A percentile compares a stretch with the other conserved stretches of the same genome.
Conservation (phyloP, 352 stramenopile species). For the Blastocystis sp. region DNA sequence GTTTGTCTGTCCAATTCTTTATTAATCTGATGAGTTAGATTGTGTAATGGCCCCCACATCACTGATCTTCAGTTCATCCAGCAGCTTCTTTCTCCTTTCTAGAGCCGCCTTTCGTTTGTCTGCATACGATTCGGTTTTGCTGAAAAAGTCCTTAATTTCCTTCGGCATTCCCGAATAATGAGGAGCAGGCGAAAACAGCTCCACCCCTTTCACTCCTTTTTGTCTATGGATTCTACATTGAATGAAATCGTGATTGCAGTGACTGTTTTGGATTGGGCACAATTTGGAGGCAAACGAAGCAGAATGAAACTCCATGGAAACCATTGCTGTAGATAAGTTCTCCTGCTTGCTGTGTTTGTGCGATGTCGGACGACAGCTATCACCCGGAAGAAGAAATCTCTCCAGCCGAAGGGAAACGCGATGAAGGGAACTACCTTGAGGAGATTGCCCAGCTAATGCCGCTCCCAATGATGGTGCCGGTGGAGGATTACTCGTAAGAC, state of each 20-base stretch:
- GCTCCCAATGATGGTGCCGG: neutral
- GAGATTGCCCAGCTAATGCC: neutral
- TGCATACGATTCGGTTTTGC: neutral
- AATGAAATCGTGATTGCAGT: neutral
- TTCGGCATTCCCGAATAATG: constrained; percentile 12
- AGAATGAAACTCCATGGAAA: constrained; percentile 4
- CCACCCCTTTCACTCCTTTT: neutral
- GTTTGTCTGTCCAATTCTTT: constrained; percentile 7
- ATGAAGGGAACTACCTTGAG: neutral
- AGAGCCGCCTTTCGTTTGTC: constrained; percentile 42
- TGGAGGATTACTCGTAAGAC: neutral
- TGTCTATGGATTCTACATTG: no score
- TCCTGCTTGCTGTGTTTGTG: neutral
- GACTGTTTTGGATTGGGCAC: neutral
- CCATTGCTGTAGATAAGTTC: constrained; percentile 14
- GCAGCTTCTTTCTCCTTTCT: constrained; percentile 56
- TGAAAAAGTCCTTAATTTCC: constrained; percentile 58
- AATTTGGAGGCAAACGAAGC: constrained; percentile 58
- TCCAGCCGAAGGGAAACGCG: neutral
- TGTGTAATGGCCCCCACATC: neutral
- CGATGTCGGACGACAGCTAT: constrained; percentile 50
- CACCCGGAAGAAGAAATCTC: neutral
- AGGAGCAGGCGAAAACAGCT: neutral
- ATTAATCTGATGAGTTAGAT: constrained; percentile 3
- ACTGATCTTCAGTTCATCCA: constrained; percentile 47